Conservation (phyloP, 129 eudicot genomes). For the Helichrysum umbraculigerum region DNA sequence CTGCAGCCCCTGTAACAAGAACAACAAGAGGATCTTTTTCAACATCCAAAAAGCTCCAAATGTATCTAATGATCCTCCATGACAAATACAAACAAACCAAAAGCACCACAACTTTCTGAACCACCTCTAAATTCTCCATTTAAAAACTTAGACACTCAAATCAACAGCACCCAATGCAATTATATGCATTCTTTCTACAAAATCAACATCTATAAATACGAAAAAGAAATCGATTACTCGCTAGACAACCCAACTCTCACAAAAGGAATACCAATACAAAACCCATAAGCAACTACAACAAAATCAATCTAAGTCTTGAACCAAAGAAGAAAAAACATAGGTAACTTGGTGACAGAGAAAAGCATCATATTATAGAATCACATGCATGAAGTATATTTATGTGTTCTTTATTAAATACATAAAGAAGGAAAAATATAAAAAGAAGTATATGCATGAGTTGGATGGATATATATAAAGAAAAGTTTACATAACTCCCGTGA, state of each 20-base stretch:
- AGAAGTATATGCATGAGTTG: background rate
- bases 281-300: constrained; percentile 41
- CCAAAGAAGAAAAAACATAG: background rate
- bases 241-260: constrained; percentile 6
- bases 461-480: constrained; percentile 28
- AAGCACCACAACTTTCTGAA: constrained; percentile 56
- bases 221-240: background rate
- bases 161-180: background rate
- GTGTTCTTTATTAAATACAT: background rate
- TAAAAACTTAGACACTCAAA: background rate
- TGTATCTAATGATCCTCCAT: constrained; percentile 58
- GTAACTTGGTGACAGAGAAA: constrained; percentile 25
- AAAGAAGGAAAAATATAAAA: too few species aligned
- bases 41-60: constrained; percentile 67
- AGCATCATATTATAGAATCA: constrained; percentile 24
- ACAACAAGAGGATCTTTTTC: constrained; percentile 73
- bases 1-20: constrained; percentile 91
- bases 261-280: constrained; percentile 41
- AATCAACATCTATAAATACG: constrained; percentile 36
- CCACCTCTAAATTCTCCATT: constrained; percentile 50
- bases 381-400: constrained; percentile 1
- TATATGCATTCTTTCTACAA: background rate
- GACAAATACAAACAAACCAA: constrained; percentile 53
- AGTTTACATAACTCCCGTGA: constrained; percentile 49
- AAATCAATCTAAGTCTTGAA: constrained; percentile 21